Base-by-base conservation (phyloP, 345 rosid species). In the Gossypium raimondii region DNA sequence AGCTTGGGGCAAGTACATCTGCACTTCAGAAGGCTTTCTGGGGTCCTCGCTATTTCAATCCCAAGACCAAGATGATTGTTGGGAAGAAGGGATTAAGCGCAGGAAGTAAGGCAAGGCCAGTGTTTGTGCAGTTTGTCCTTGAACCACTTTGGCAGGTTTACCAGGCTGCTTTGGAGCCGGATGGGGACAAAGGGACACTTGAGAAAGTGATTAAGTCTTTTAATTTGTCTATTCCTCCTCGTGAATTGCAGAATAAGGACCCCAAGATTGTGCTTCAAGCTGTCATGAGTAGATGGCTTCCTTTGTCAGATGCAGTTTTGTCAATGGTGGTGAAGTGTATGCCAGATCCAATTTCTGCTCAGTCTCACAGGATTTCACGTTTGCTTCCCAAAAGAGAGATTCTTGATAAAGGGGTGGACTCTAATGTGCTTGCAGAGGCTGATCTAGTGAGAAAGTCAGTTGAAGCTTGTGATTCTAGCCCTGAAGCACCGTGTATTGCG, bases 121-220 rank as follows among this genome's bases (percentile, higher is more conserved):
- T 93, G 98, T 94, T 92, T 84, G 98, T 94, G 66, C 94, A 93
- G 81, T 91, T 88, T 84, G 97, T 94, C 79, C 98, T 94, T 74
- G 97, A 94, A 74, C 98, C 92, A 17, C 82, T 94, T 66, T 92
- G 98, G 98, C 85, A 90, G 85, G 90, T 94, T 75, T 92, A 92
- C 78, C 84, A 87, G 58, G 89, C 92, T 68, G 93, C 93, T 63
- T 74, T 89, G 56, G 89, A 89, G 73, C 91, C 93, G 0, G 88
- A 82, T 60, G 92, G 98, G 29, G 87, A 85, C 78, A 89, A 74
- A 83, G 82, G 74, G 6, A 64, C 89, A 66, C 87, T 92, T 56
- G 89, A 81, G 74, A 91, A 89, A 83, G 90, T 91, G 56, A 87
- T 94, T 13, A 89, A 89, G 68, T 82, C 87, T 1, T 93, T 92